A percentile compares a stretch with the other conserved stretches of the same genome.
Evolutionary conservation across 495 filamentous ascomycete species (phyloP).

Genomic region (Staphylotrichum tortipilum): DNA sequence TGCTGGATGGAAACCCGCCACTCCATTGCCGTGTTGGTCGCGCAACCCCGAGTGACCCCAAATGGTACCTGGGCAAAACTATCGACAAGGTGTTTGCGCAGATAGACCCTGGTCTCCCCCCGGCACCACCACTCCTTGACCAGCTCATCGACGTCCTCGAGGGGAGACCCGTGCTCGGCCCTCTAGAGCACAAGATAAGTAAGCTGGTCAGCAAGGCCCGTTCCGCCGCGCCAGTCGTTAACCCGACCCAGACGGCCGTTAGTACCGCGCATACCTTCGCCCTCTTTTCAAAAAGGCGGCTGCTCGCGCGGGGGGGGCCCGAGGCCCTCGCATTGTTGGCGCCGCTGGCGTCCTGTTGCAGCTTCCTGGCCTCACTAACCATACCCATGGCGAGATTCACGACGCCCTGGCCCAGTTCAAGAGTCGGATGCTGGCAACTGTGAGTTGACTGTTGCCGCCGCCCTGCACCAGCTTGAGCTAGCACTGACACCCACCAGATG

Average conservation of each 20-base stretch:
- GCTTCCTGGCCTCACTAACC: constrained; percentile 53
- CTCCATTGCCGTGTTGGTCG: no score
- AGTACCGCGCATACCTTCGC: constrained; percentile 57
- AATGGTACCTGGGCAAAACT: constrained; percentile 44
- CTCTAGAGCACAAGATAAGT: constrained; percentile 43
- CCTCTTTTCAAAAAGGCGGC: constrained; percentile 46
- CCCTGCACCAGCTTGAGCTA: not conserved
- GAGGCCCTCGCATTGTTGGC: constrained; percentile 46
- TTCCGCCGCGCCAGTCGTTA: not conserved
- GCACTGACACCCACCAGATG: constrained; percentile 44
- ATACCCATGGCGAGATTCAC: constrained; percentile 44
- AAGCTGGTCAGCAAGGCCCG: constrained; percentile 1
- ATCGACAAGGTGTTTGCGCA: constrained; percentile 51
- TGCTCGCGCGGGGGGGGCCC: constrained; percentile 35
- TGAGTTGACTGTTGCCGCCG: constrained; percentile 8
- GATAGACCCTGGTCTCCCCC: constrained; percentile 22
- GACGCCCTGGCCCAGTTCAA: constrained; percentile 55
- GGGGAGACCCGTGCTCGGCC: constrained; percentile 41
- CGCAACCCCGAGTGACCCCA: no score
- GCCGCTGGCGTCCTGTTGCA: constrained; percentile 63
- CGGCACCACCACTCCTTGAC: constrained; percentile 36
- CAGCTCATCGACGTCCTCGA: constrained; percentile 51
- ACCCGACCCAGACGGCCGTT: constrained; percentile 38
- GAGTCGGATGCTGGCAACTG: constrained; percentile 58
- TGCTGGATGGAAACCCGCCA: constrained; percentile 60